A percentile compares a stretch with the other conserved stretches of the same genome.
Evolutionary conservation across 2,329 filamentous ascomycete species (phyloP).

Genomic region (Hymenotorrendiella dingleyae): DNA sequence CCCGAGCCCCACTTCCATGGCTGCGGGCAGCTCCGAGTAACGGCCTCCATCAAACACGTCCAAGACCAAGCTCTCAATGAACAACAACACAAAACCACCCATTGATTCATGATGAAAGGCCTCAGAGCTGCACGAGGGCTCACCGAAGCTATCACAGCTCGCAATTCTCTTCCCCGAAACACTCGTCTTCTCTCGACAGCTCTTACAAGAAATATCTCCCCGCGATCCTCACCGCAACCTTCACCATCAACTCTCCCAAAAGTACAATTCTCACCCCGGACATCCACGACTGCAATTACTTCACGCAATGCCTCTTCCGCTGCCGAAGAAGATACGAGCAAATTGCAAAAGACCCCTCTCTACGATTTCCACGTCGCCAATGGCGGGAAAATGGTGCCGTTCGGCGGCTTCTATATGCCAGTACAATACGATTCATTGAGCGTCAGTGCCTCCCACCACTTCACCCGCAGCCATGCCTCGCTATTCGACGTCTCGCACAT

Average conservation of each 20-base stretch:
- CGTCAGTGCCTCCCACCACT: conserved; percentile 79
- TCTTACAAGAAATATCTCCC: conserved; percentile 11
- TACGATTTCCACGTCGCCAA: conserved; percentile 72
- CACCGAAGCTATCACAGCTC: conserved; percentile 12
- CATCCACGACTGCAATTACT: conserved; percentile 1
- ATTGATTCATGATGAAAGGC: conserved; percentile 27
- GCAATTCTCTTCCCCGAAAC: conserved; percentile 10
- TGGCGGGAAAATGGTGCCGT: conserved; percentile 94
- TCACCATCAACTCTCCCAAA: background rate
- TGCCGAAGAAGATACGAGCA: conserved; percentile 20
- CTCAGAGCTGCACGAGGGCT: conserved; percentile 22
- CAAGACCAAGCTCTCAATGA: background rate
- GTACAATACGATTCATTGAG: conserved; percentile 76
- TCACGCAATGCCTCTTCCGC: conserved; percentile 9
- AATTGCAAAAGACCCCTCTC: conserved; percentile 61
- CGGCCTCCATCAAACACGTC: too few species aligned
- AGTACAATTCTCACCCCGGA: too few species aligned
- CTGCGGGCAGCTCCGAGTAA: too few species aligned
- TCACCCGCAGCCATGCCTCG: conserved; percentile 81
- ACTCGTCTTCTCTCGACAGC: conserved; percentile 24
- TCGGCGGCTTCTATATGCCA: conserved; percentile 89
- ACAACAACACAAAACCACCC: conserved; percentile 3
- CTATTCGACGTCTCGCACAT: conserved; percentile 97
- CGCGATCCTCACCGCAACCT: conserved; percentile 8
- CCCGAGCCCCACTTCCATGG: too few species aligned